Percentiles rank a stretch among this genome's conserved stretches.
These are phyloP conservation scores for Trypanosoma conorhini DNA, from an alignment of 208 protist species.

Conservation along the genomic window DNA sequence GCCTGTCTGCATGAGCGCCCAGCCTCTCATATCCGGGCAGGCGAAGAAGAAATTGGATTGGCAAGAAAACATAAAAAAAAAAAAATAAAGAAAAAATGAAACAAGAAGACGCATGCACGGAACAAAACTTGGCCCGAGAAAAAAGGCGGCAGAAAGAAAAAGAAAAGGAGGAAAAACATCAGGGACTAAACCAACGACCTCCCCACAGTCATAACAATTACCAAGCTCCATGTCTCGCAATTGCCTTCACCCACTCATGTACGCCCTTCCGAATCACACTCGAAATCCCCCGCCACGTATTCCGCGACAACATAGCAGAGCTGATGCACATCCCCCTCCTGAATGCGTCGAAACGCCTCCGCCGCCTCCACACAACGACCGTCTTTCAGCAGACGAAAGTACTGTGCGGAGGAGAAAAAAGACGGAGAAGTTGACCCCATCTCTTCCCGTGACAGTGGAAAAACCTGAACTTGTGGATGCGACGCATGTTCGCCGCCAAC, in stretches of 20 bases:
- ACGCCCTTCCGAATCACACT: background rate
- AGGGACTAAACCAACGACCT: constrained; percentile 1
- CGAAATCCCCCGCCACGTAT: constrained; percentile 18
- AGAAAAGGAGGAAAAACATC: background rate
- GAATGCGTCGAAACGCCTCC: constrained; percentile 26
- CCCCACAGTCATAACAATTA: background rate
- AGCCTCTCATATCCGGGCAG: too few relatives aligned
- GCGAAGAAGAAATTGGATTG: too few relatives aligned
- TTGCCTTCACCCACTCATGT: background rate
- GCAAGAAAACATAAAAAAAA: too few relatives aligned
- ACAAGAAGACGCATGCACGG: background rate
- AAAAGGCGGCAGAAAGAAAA: too few relatives aligned
- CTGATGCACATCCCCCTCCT: constrained; percentile 5
- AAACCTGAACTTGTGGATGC: background rate
- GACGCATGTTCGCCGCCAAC: background rate
- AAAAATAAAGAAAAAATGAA: constrained; percentile 26
- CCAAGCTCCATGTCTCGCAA: background rate
- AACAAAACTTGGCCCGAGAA: too few relatives aligned
- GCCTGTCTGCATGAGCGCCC: too few relatives aligned
- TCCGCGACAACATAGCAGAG: constrained; percentile 29
- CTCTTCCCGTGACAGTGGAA: constrained; percentile 16
- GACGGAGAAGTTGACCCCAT: background rate
- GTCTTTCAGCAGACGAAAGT: constrained; percentile 22
- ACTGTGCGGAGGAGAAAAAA: constrained; percentile 29
- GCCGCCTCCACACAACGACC: constrained; percentile 7